Conservation (phyloP, 2,329 filamentous ascomycete genomes). For the Rhynchosporium agropyri region DNA sequence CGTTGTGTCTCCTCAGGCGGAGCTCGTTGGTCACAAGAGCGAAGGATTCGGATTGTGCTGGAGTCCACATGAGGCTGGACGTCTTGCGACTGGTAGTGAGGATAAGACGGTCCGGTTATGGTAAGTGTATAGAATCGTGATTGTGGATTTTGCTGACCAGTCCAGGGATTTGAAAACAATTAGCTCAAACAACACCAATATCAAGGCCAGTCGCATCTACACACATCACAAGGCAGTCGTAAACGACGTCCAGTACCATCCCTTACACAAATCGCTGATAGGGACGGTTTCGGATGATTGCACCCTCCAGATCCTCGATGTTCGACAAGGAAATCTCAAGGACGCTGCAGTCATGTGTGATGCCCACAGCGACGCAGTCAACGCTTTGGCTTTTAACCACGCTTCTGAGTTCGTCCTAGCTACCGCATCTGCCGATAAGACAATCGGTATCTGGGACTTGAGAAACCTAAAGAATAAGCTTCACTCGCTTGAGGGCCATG, state of each 20-base stretch:
- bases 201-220: conserved; percentile 75
- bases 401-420: conserved; percentile 87
- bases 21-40: conserved; percentile 78
- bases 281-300: conserved; percentile 95
- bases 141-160: conserved; percentile 16
- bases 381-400: conserved; percentile 93
- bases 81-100: conserved; percentile 87
- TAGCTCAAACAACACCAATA: conserved; percentile 66
- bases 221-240: conserved; percentile 89
- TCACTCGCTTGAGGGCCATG: conserved; percentile 86
- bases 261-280: conserved; percentile 79
- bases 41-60: conserved; percentile 94
- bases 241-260: conserved; percentile 96
- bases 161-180: conserved; percentile 81
- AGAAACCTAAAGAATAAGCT: conserved; percentile 88
- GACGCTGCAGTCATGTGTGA: conserved; percentile 65
- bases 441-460: conserved; percentile 92
- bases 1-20: conserved; percentile 78
- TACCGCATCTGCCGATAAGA: conserved; percentile 93
- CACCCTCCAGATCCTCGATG: conserved; percentile 88
- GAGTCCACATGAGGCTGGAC: conserved; percentile 79
- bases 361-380: conserved; percentile 91
- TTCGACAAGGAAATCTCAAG: conserved; percentile 67
- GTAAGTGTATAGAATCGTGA: conserved; percentile 51
- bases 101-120: conserved; percentile 91